These are phyloP conservation scores for Protea cynaroides DNA, from an alignment of 164 flowering plant genomes.

Conservation along the genomic window DNA sequence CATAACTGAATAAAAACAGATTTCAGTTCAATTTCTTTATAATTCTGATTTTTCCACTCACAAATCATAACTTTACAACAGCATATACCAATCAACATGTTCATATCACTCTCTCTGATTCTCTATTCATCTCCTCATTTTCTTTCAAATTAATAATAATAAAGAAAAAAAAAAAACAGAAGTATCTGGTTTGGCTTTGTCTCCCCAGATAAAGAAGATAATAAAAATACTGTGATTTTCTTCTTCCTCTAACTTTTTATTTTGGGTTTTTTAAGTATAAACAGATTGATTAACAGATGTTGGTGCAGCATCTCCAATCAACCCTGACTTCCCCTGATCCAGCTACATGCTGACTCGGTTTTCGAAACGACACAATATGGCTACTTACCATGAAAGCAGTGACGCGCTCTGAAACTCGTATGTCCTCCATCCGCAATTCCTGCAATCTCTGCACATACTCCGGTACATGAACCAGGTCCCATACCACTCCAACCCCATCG, in stretches of 20 bases:
- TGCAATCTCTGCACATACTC: constrained; percentile 74
- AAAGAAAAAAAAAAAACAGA: not conserved
- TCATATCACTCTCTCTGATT: too few species aligned
- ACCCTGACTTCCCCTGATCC: constrained; percentile 51
- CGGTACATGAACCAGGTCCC: constrained; percentile 87
- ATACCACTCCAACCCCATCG: constrained; percentile 86
- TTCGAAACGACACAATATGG: constrained; percentile 86
- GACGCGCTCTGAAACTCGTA: constrained; percentile 73
- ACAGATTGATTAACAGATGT: constrained; percentile 17
- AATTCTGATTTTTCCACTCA: too few species aligned
- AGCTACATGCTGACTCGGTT: constrained; percentile 49
- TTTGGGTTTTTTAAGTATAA: not conserved
- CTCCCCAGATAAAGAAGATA: constrained; percentile 28
- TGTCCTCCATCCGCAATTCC: constrained; percentile 84
- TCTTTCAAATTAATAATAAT: not conserved
- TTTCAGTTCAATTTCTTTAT: too few species aligned
- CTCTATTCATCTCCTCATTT: too few species aligned
- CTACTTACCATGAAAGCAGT: constrained; percentile 92
- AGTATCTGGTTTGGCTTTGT: constrained; percentile 47
- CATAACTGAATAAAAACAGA: too few species aligned
- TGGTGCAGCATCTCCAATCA: constrained; percentile 61
- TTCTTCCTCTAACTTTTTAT: not conserved
- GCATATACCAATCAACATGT: too few species aligned
- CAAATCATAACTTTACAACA: too few species aligned
- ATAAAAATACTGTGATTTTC: too few species aligned